Conservation (phyloP, 768 basidiomycete species). For the Pleurotus tuber-regium region DNA sequence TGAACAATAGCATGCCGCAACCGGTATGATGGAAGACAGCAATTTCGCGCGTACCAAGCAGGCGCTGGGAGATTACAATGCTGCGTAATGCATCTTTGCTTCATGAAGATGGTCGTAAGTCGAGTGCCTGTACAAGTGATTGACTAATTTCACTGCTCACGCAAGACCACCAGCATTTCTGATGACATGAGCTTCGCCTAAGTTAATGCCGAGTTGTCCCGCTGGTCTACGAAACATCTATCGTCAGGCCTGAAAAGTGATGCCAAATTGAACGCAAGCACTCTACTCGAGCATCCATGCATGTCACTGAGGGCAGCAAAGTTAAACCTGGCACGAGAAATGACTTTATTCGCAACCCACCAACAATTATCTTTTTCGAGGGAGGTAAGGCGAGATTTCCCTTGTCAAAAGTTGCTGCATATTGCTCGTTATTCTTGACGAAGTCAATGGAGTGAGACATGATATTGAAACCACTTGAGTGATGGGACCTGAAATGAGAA, state of each 20-base stretch:
- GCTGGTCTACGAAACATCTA: constrained; percentile 29
- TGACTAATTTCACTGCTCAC: not conserved
- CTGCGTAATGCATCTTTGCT: constrained; percentile 65
- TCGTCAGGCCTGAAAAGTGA: not conserved
- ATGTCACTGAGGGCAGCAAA: constrained; percentile 33
- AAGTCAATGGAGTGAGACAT: constrained; percentile 22
- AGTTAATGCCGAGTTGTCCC: constrained; percentile 40
- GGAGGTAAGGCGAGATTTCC: constrained; percentile 39
- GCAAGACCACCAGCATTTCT: constrained; percentile 36
- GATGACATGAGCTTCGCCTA: constrained; percentile 55
- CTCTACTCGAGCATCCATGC: constrained; percentile 57
- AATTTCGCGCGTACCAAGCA: constrained; percentile 68
- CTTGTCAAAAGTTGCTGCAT: constrained; percentile 39
- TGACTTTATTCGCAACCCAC: constrained; percentile 20
- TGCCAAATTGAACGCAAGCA: constrained; percentile 17
- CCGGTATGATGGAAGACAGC: constrained; percentile 70
- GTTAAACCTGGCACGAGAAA: not conserved
- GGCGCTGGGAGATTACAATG: constrained; percentile 69
- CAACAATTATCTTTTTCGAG: constrained; percentile 35
- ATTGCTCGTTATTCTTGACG: constrained; percentile 33
- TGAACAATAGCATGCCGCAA: constrained; percentile 73
- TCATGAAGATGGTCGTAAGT: not conserved
- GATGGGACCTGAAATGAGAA: not conserved
- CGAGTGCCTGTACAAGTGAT: not conserved
- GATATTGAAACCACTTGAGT: not conserved